phyloP scores from a whole-genome alignment of 2,329 filamentous ascomycete species.

The Arthrocladium fulminans region DNA sequence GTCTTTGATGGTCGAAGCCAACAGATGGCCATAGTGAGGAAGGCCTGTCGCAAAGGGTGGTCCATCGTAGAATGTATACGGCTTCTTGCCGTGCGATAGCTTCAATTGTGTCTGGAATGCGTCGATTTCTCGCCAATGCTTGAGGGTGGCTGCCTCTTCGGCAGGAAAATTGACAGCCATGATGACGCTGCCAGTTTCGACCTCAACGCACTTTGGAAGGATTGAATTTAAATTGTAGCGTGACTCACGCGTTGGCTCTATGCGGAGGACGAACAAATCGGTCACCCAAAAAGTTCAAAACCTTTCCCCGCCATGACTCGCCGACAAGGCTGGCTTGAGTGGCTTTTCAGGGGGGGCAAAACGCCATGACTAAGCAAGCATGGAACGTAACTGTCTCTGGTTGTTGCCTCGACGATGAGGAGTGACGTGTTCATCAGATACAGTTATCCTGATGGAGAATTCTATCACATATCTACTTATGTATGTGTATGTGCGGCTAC shows the following conservation, averaged over 20 bases:
- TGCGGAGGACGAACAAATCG: background rate
- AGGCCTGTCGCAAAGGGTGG: conserved; percentile 54
- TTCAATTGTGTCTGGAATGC: conserved; percentile 84
- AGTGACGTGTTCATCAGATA: background rate
- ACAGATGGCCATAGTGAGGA: conserved; percentile 60
- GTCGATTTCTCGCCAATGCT: conserved; percentile 82
- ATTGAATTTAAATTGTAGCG: conserved; percentile 4
- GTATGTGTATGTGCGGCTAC: too few relatives aligned
- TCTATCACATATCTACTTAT: background rate
- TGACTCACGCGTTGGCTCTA: background rate
- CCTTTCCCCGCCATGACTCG: background rate
- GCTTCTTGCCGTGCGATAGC: conserved; percentile 70
- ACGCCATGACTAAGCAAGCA: background rate
- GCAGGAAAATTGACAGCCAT: conserved; percentile 91
- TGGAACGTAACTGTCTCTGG: background rate
- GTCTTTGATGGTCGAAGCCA: conserved; percentile 86
- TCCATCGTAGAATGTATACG: conserved; percentile 92
- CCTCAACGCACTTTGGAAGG: background rate
- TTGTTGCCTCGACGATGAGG: background rate
- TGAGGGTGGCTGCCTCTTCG: conserved; percentile 77
- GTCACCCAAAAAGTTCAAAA: conserved; percentile 2
- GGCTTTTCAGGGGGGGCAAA: background rate
- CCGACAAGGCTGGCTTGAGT: background rate
- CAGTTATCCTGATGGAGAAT: too few relatives aligned
- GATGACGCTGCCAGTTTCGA: conserved; percentile 16